Evolutionary conservation across 139 green algal species (phyloP), one percentile per base, ranked within the genome.

Genomic region (Trebouxia sp.): DNA sequence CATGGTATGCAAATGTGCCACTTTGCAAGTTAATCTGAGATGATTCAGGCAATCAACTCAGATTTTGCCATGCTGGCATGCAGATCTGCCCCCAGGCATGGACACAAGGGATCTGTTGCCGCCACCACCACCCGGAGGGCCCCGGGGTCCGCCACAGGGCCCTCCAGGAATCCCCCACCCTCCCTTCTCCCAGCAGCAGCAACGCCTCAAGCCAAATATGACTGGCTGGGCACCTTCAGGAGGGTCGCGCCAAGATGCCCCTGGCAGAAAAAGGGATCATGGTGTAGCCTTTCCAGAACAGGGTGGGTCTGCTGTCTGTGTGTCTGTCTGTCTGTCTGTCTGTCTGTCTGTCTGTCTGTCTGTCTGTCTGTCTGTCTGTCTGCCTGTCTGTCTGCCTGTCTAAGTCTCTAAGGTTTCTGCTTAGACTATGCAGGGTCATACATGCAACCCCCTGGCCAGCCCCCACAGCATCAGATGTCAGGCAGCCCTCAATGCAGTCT

Each of bases 81-180:
- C 62, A 72, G 62, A 72, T 35, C 37, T 72, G 62, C 62, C 62
- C n/a, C 62, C 62, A 45, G 62, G 62, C 62, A 72, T 72, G n/a
- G 62, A 72, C 62, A 72, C 62, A 72, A 35, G 62, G 35, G 62
- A 72, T 45, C 62, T 72, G 3, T 35, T 72, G 9, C 62, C 62
- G 12, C 62, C 62, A 45, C 62, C 62, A 1, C 62, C 62, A 17
- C 47, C 47, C 15, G 47, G 47, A 17, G 47, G 47, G 0, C 62
- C 62, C 35, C 12, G n/a, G 26, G 62, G 62, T 17, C n/a, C 32
- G n/a, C 62, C 62, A 14, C 62, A 32, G 2, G 62, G 30, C 3
- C 7, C 35, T 15, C 62, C 62, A 22, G 43, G 62, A 72, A 32
- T 35, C 20, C 32, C 62, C 24, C 32, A 17, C 62, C 62, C n/a